Conservation (phyloP, 495 filamentous ascomycete species). For the Penicillium coffeae region DNA sequence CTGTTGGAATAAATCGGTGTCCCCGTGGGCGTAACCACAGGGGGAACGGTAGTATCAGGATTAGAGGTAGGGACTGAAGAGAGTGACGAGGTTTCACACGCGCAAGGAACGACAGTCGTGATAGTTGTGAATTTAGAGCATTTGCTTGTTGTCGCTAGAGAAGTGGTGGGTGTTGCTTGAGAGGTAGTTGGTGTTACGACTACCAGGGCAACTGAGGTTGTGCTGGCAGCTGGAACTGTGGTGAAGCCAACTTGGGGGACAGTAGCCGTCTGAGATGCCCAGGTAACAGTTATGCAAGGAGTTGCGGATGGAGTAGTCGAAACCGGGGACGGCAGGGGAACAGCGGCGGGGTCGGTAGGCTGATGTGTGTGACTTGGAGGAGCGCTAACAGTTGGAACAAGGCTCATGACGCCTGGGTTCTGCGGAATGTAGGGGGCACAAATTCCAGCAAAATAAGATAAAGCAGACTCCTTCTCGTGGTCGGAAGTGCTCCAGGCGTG, state of each 20-base stretch:
- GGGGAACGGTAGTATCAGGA: neutral
- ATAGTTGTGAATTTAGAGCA: neutral
- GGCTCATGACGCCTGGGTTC: constrained; percentile 82
- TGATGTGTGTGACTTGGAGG: neutral
- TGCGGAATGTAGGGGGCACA: constrained; percentile 68
- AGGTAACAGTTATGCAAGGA: constrained; percentile 60
- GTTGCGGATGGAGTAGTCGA: constrained; percentile 27
- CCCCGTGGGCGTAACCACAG: neutral
- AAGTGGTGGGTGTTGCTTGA: neutral
- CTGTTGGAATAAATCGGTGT: neutral
- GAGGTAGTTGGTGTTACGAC: neutral
- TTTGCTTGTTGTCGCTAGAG: neutral
- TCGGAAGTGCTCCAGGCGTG: constrained; percentile 66
- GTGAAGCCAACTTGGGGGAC: constrained; percentile 71
- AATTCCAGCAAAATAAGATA: constrained; percentile 85
- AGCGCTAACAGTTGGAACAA: constrained; percentile 42
- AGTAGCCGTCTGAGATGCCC: constrained; percentile 57
- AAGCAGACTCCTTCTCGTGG: constrained; percentile 59
- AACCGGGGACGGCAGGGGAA: neutral
- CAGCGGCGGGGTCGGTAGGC: constrained; percentile 20
- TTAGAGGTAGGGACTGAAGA: neutral
- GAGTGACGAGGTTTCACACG: neutral
- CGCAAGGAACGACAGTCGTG: neutral
- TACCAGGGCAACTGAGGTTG: constrained; percentile 22
- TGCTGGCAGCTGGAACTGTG: constrained; percentile 43